Evolutionary conservation across 140 eudicot species (phyloP).

Genomic region (Senecio squalidus): DNA sequence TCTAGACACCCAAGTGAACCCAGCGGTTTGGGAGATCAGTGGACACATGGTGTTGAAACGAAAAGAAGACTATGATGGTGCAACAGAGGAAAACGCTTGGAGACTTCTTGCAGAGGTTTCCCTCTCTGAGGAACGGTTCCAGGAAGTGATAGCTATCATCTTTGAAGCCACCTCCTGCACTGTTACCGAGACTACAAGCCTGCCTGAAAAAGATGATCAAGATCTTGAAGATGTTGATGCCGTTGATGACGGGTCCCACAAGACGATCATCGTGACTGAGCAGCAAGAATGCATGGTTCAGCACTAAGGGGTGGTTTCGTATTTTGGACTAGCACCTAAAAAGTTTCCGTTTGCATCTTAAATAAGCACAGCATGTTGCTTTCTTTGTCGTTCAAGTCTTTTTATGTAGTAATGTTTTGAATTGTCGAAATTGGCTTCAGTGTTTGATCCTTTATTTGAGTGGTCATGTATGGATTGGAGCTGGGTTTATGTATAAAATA

Average conservation of each 20-base stretch:
- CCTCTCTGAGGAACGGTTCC: constrained; percentile 77
- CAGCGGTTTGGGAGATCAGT: constrained; percentile 99
- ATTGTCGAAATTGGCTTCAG: no score
- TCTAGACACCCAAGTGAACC: constrained; percentile 95
- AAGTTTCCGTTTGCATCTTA: constrained; percentile 21
- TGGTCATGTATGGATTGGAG: no score
- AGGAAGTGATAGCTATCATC: constrained; percentile 71
- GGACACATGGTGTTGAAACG: constrained; percentile 97
- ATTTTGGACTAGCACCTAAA: constrained; percentile 3
- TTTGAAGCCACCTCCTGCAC: constrained; percentile 66
- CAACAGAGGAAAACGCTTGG: constrained; percentile 94
- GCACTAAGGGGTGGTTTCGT: constrained; percentile 26
- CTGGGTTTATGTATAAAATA: no score
- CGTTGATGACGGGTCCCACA: constrained; percentile 40
- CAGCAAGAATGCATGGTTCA: constrained; percentile 51
- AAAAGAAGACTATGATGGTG: constrained; percentile 78
- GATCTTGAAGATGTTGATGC: constrained; percentile 53
- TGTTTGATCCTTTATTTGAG: no score
- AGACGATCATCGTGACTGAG: constrained; percentile 44
- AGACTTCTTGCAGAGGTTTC: constrained; percentile 97
- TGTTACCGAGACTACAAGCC: constrained; percentile 9
- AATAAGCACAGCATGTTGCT: constrained; percentile 29
- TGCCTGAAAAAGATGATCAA: constrained; percentile 20
- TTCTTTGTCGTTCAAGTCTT: constrained; percentile 16
- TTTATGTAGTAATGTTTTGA: no score